Base-by-base conservation (phyloP, 176 grass and related monocot species). In the Ensete glaucum region DNA sequence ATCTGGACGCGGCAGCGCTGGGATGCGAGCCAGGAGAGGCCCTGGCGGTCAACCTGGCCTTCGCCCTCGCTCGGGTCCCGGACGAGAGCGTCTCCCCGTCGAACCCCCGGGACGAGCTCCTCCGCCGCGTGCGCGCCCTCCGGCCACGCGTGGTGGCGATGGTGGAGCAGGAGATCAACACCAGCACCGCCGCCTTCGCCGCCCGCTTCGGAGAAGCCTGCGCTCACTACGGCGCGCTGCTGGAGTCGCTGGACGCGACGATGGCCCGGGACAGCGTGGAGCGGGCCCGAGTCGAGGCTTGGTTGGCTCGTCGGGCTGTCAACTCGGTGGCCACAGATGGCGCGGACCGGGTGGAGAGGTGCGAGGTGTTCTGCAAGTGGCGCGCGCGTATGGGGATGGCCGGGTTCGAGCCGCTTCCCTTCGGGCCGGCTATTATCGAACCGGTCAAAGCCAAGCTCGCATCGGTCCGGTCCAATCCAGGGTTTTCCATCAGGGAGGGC, bases 31-130 rank as follows among this genome's bases (percentile, higher is more conserved):
- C 77, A 1, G 90, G 83, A 9, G 93, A 97, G 73, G 84, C 85
- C 49, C 71, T 97, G 72, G 90, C 80, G 0, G 93, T 97, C 51
- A 97, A 97, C 85, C 85, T 97, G 11, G 81, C 93, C 77, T 97
- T 93, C 69, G 88, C 81, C 11, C 77, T 97, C 52, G 90, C 93
- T 0, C 90, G 83, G 70, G 77, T 97, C 9, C 87, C 88, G 1
- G 93, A 97, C 72, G 93, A 97, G 79, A 97, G 90, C 79, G 93
- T 97, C 49, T 86, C 88, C 17, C 93, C 93, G 57, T 83, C 85
- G 72, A 97, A 97, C 62, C 93, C 90, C 9, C 88, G 93, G 16
- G 93, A 97, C 71, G 88, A 97, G 80, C 85, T 91, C 7, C 90
- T 97, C 73, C 93, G 93, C 52, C 90, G 87, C 15, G 93, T 97